phyloP scores from a whole-genome alignment of 192 early-diverging fungal species.

The Kappamyces sp. region DNA sequence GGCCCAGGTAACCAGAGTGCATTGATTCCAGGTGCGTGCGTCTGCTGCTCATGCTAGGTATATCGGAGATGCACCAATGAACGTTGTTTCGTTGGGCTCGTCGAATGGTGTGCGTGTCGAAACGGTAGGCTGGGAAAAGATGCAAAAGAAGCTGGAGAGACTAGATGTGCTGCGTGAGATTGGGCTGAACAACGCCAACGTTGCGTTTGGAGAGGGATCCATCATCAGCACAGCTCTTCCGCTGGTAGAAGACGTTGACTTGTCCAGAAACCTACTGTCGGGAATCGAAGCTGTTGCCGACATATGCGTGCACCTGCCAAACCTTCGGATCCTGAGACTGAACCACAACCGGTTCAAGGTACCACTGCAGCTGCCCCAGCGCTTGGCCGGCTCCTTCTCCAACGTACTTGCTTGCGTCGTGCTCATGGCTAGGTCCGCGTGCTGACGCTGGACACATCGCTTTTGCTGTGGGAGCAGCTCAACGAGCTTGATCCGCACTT shows the following conservation, averaged over 20 bases:
- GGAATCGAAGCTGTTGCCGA: background rate
- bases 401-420: too few species aligned
- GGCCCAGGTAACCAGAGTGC: too few species aligned
- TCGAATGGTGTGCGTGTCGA: background rate
- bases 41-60: too few species aligned
- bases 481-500: background rate
- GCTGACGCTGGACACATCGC: background rate
- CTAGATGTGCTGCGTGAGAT: background rate
- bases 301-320: slow-evolving; percentile 7
- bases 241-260: slow-evolving; percentile 8
- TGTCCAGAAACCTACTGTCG: slow-evolving; percentile 5
- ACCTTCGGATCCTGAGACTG: slow-evolving; percentile 6
- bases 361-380: background rate
- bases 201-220: background rate
- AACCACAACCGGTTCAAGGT: slow-evolving; percentile 3
- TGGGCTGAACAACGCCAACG: background rate
- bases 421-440: background rate
- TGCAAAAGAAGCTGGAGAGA: background rate
- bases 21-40: too few species aligned
- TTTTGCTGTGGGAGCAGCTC: background rate
- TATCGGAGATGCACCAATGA: too few species aligned
- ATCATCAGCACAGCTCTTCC: background rate
- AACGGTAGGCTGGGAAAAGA: slow-evolving; percentile 13
- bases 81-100: too few species aligned
- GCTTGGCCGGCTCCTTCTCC: background rate